Evolutionary conservation across 2,329 filamentous ascomycete species (phyloP).

Genomic region (Trichoderma sp.): DNA sequence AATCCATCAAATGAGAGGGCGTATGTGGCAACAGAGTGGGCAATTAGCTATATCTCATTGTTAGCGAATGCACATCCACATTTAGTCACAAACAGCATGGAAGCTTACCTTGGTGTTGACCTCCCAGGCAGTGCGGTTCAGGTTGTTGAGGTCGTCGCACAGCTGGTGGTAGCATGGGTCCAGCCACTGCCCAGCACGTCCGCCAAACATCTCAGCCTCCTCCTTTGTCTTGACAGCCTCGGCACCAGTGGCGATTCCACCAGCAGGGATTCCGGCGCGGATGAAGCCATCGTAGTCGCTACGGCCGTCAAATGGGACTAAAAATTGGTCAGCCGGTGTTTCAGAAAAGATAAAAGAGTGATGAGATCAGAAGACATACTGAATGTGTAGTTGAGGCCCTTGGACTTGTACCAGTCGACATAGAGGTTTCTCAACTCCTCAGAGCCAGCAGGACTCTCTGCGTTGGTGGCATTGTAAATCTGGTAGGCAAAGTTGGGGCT

Average conservation of each 20-base stretch:
- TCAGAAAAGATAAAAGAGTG: background rate
- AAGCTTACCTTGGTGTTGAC: constrained; percentile 55
- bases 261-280: constrained; percentile 66
- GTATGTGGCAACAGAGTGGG: constrained; percentile 70
- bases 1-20: constrained; percentile 64
- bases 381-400: constrained; percentile 64
- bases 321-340: background rate
- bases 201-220: constrained; percentile 68
- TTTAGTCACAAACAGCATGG: background rate
- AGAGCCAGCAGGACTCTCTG: constrained; percentile 66
- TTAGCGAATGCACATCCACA: constrained; percentile 21
- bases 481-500: constrained; percentile 64
- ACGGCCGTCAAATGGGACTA: constrained; percentile 68
- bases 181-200: constrained; percentile 59
- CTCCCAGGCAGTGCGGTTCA: constrained; percentile 60
- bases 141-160: constrained; percentile 57
- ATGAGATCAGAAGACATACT: constrained; percentile 29
- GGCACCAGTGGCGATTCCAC: constrained; percentile 74
- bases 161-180: constrained; percentile 62
- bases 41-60: constrained; percentile 51
- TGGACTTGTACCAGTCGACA: constrained; percentile 60
- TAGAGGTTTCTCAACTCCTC: constrained; percentile 67
- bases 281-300: constrained; percentile 81
- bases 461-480: constrained; percentile 71
- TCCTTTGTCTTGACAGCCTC: constrained; percentile 71